Percentiles rank a stretch among this genome's conserved stretches.
Conservation (phyloP, 768 basidiomycete genomes). For the Mycena amicta region DNA sequence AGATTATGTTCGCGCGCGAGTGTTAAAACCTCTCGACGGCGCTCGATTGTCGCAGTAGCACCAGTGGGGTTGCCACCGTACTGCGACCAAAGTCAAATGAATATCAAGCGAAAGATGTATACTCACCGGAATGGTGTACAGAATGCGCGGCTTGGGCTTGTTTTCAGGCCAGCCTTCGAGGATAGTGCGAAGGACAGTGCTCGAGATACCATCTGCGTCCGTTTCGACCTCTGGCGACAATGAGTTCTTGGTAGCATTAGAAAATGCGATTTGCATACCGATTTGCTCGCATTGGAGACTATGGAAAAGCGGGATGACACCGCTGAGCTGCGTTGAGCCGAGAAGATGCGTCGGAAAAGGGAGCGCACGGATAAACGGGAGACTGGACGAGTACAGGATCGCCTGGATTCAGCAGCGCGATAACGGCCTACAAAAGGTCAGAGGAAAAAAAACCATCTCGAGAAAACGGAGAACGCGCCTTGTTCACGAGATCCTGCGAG, state of each 20-base stretch:
- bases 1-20: slow-evolving; percentile 76
- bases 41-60: slow-evolving; percentile 68
- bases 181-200: slow-evolving; percentile 59
- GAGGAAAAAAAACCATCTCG: no score
- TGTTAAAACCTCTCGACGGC: slow-evolving; percentile 70
- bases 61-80: slow-evolving; percentile 90
- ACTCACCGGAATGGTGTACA: slow-evolving; percentile 81
- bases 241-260: background rate
- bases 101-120: slow-evolving; percentile 6
- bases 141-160: slow-evolving; percentile 72
- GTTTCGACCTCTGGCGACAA: slow-evolving; percentile 66
- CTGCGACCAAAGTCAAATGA: slow-evolving; percentile 33
- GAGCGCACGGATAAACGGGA: slow-evolving; percentile 71
- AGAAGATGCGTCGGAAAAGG: slow-evolving; percentile 15
- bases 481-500: slow-evolving; percentile 87
- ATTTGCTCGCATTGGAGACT: slow-evolving; percentile 59
- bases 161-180: slow-evolving; percentile 75
- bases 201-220: slow-evolving; percentile 70
- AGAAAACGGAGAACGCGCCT: slow-evolving; percentile 59
- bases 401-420: slow-evolving; percentile 72
- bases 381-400: slow-evolving; percentile 83
- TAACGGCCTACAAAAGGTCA: slow-evolving; percentile 60
- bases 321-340: no score
- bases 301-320: slow-evolving; percentile 66
- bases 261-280: slow-evolving; percentile 39